Base-by-base conservation (phyloP, 2,329 filamentous ascomycete species). In the Emmonsiellopsis sp. region DNA sequence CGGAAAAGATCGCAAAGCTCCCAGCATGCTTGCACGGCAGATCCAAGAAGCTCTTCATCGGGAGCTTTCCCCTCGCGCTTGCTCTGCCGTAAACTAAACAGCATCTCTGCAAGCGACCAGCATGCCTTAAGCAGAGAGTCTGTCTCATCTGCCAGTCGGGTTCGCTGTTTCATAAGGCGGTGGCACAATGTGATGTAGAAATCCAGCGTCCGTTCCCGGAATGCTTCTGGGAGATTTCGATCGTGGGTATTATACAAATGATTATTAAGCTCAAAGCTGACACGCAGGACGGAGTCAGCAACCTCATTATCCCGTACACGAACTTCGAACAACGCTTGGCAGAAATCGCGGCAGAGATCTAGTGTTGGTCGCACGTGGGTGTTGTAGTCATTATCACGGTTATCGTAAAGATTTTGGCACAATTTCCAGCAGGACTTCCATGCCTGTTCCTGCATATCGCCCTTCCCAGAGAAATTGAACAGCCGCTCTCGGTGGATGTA, bases 111-210 rank as follows among this genome's bases (percentile, higher is more conserved):
- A 10, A 97, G 72, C 2, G 85, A 81, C 92, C 92, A 96, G 65
- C 91, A 95, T 21, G 90, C 88, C 53, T 85, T 81, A 3, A 96
- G 77, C 3, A 96, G 77, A 6, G 87, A 84, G 66, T 95, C 90
- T 0, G 88, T 92, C 63, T 95, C 88, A 57, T 87, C 85, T 0
- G 83, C 84, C 2, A 91, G 70, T 32, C 88, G 85, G 51, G 82
- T 86, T 54, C 88, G 82, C 68, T 95, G 89, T 68, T 95, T 96
- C 90, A 96, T 96, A n/a, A 96, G 73, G 40, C 92, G 84, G 68
- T 96, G 92, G 64, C 92, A 96, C 2, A 97, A 70, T 0, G 92
- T 95, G 60, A 95, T 86, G 64, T 96, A 96, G 62, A 96, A 96
- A 63, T 96, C 92, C 53, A 97, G 70, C 0, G 92, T 96, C 55